phyloP scores from a whole-genome alignment of 2,329 filamentous ascomycete genomes.

The Fusarium drepaniforme region DNA sequence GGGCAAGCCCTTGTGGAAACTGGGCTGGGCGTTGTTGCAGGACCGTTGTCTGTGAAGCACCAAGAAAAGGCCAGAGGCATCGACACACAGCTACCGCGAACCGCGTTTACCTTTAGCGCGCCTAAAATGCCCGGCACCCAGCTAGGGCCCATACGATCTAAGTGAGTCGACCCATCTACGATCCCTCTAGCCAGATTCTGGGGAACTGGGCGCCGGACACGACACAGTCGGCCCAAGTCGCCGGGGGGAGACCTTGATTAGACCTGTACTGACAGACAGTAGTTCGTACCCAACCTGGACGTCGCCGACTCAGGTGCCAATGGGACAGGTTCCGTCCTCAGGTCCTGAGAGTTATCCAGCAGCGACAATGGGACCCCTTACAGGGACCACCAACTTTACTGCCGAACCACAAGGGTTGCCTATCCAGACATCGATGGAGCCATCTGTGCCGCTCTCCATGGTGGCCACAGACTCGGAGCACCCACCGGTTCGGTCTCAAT shows the following conservation, averaged over 20 bases:
- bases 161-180: slow-evolving; percentile 58
- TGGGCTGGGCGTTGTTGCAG: slow-evolving; percentile 70
- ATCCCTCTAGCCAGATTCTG: not conserved
- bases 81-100: slow-evolving; percentile 67
- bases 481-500: slow-evolving; percentile 64
- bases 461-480: slow-evolving; percentile 61
- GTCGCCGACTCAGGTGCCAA: slow-evolving; percentile 56
- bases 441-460: slow-evolving; percentile 65
- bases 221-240: not conserved
- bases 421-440: slow-evolving; percentile 64
- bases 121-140: slow-evolving; percentile 67
- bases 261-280: slow-evolving; percentile 44
- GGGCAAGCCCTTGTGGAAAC: slow-evolving; percentile 80
- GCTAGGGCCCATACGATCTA: slow-evolving; percentile 67
- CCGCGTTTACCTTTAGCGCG: slow-evolving; percentile 69
- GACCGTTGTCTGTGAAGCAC: slow-evolving; percentile 66
- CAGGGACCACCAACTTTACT: slow-evolving; percentile 60
- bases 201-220: not conserved
- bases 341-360: slow-evolving; percentile 62
- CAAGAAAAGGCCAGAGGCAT: slow-evolving; percentile 65
- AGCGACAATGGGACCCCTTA: slow-evolving; percentile 63
- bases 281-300: slow-evolving; percentile 72
- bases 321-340: slow-evolving; percentile 63
- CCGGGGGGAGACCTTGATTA: not conserved
- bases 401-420: slow-evolving; percentile 67